These are phyloP conservation scores for Yamadazyma dushanensis DNA, from an alignment of 1,139 yeast genomes.

Conservation along the genomic window DNA sequence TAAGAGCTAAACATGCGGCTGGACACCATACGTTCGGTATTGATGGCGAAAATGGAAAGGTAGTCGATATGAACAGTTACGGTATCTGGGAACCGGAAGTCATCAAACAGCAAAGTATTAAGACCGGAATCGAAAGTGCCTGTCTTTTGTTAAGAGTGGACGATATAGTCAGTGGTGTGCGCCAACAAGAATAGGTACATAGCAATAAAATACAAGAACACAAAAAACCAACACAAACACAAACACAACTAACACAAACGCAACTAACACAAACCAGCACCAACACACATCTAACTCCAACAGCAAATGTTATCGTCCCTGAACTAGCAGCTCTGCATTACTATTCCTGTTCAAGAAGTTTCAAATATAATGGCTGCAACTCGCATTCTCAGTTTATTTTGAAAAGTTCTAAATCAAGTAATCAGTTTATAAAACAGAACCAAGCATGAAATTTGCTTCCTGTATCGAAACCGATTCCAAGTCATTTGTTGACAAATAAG, in stretches of 20 bases:
- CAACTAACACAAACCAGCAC: too few species aligned
- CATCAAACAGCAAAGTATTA: slow-evolving; percentile 92
- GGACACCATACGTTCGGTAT: slow-evolving; percentile 86
- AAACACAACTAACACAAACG: too few species aligned
- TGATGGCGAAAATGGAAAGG: slow-evolving; percentile 91
- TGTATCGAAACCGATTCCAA: too few species aligned
- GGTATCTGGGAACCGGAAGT: slow-evolving; percentile 99
- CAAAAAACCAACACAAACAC: not conserved
- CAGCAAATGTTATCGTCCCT: too few species aligned
- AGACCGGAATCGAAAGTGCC: slow-evolving; percentile 97
- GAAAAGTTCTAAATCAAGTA: slow-evolving; percentile 2
- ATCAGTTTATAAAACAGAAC: not conserved
- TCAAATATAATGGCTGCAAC: slow-evolving; percentile 6
- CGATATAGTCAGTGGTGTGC: slow-evolving; percentile 95
- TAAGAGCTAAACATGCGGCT: slow-evolving; percentile 95
- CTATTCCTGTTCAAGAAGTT: too few species aligned
- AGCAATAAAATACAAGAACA: not conserved
- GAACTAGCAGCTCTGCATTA: too few species aligned
- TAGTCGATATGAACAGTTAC: slow-evolving; percentile 92
- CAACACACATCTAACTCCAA: too few species aligned
- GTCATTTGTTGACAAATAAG: slow-evolving; percentile 2
- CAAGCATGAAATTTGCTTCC: slow-evolving; percentile 3
- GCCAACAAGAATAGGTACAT: slow-evolving; percentile 35
- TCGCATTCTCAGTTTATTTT: not conserved
- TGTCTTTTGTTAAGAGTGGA: slow-evolving; percentile 92